phyloP scores from a whole-genome alignment of 495 filamentous ascomycete species.

The Chlorociboria aeruginascens region DNA sequence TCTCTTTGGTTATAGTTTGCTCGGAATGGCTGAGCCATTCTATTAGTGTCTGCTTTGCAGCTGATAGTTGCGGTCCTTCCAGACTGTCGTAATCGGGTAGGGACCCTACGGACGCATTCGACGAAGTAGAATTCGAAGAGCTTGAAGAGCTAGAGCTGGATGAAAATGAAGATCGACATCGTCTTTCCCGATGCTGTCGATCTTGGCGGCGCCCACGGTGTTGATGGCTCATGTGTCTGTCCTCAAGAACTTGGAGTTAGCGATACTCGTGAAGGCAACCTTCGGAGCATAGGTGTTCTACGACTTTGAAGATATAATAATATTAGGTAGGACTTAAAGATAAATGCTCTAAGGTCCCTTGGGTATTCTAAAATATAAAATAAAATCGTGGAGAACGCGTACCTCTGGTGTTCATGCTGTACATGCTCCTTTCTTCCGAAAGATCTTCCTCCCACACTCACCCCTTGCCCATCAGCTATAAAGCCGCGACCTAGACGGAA shows the following conservation, averaged over 20 bases:
- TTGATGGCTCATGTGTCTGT: not conserved
- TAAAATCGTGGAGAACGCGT: too few species aligned
- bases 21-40: conserved; percentile 32
- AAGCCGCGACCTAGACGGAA: conserved; percentile 6
- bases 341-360: too few species aligned
- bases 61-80: conserved; percentile 27
- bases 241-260: too few species aligned
- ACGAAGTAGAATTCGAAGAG: conserved; percentile 21
- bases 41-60: conserved; percentile 23
- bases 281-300: too few species aligned
- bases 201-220: not conserved
- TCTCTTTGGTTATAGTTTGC: conserved; percentile 29
- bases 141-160: conserved; percentile 16
- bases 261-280: too few species aligned
- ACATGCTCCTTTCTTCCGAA: conserved; percentile 1
- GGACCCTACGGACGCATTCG: conserved; percentile 30
- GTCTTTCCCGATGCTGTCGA: not conserved
- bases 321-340: too few species aligned
- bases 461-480: conserved; percentile 21
- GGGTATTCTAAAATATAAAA: too few species aligned
- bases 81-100: conserved; percentile 35
- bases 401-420: not conserved
- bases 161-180: conserved; percentile 5
- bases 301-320: too few species aligned
- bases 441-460: conserved; percentile 18